phyloP scores from a whole-genome alignment of 257 asterid species.

The Solanum habrochaites region DNA sequence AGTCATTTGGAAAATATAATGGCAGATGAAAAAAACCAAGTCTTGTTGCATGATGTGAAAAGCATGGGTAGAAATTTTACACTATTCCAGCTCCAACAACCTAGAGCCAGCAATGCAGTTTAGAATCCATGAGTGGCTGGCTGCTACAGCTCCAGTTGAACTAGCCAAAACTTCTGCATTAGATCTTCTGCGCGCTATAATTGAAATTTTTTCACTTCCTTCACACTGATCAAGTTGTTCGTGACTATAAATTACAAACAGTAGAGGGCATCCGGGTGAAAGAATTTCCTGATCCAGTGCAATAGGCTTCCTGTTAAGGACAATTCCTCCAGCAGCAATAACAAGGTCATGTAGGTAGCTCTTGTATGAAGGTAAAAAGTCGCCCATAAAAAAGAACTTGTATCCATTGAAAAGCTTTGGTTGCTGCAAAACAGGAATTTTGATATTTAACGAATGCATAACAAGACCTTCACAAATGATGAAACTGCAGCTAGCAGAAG shows the following conservation, averaged over 20 bases:
- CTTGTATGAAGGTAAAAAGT: constrained; percentile 53
- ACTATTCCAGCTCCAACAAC: constrained; percentile 24
- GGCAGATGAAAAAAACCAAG: neutral
- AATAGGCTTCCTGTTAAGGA: constrained; percentile 70
- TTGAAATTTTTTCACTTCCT: constrained; percentile 13
- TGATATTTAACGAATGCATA: neutral
- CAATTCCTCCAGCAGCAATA: constrained; percentile 74
- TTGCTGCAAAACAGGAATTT: constrained; percentile 37
- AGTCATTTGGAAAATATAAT: neutral
- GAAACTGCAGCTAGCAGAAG: neutral
- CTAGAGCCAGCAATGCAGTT: constrained; percentile 65
- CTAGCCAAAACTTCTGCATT: constrained; percentile 53
- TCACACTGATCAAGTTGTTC: constrained; percentile 45
- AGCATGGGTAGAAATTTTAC: neutral
- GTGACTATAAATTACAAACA: constrained; percentile 43
- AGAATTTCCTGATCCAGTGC: constrained; percentile 16
- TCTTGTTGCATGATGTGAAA: neutral
- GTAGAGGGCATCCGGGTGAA: constrained; percentile 7
- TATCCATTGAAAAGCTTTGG: constrained; percentile 65
- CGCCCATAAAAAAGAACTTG: constrained; percentile 60
- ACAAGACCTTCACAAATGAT: neutral
- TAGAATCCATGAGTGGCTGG: constrained; percentile 68
- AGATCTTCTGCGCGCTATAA: constrained; percentile 21
- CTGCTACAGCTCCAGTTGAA: constrained; percentile 50
- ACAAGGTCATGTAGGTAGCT: constrained; percentile 76